Evolutionary conservation across 2,329 filamentous ascomycete genomes (phyloP).

Genomic region (Colletotrichum scovillei): DNA sequence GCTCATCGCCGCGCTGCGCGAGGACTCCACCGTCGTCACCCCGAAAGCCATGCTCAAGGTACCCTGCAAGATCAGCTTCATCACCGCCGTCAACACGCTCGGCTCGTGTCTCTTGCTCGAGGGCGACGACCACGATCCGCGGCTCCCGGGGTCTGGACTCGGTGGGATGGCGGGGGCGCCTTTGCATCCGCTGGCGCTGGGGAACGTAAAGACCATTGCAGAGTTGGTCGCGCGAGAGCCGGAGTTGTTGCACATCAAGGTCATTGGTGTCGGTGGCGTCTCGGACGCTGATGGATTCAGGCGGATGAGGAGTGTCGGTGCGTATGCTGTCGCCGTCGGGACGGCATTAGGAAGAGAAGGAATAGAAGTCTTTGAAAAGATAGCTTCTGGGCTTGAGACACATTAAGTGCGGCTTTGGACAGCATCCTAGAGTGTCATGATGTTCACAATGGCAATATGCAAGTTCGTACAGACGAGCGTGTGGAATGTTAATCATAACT

Average conservation of each 20-base stretch:
- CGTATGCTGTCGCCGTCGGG: conserved; percentile 73
- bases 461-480: not conserved
- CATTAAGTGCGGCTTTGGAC: conserved; percentile 20
- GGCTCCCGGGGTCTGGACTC: conserved; percentile 66
- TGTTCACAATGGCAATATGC: not conserved
- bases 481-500: not conserved
- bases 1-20: conserved; percentile 62
- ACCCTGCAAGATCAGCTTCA: conserved; percentile 64
- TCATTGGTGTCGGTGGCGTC: conserved; percentile 82
- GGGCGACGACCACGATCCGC: conserved; percentile 35
- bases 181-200: conserved; percentile 78
- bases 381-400: conserved; percentile 45
- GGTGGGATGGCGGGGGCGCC: conserved; percentile 80
- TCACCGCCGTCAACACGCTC: conserved; percentile 80
- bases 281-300: conserved; percentile 69
- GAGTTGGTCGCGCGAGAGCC: conserved; percentile 64
- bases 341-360: conserved; percentile 76
- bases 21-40: conserved; percentile 29
- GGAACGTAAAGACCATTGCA: conserved; percentile 79
- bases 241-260: conserved; percentile 62
- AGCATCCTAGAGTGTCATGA: not conserved
- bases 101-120: conserved; percentile 73
- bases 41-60: conserved; percentile 25
- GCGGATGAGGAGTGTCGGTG: conserved; percentile 76
- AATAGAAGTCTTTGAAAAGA: conserved; percentile 70